Percentiles rank a stretch among this genome's conserved stretches.
Conservation (phyloP, 768 basidiomycete species). For the Leucosporidium scottii region DNA sequence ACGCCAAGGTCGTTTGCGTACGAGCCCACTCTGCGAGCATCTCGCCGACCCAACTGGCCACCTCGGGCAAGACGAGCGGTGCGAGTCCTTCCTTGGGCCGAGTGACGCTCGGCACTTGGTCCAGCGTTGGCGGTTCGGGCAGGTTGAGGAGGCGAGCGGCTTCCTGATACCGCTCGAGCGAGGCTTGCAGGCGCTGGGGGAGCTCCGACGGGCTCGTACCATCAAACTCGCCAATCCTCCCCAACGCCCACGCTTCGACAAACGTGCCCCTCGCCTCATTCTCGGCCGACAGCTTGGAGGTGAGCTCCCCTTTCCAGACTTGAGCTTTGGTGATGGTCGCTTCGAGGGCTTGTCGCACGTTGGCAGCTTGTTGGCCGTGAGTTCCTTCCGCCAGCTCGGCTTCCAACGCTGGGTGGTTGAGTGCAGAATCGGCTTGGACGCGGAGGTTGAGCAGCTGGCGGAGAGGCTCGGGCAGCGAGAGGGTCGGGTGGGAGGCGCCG, state of each 20-base stretch:
- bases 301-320: not conserved
- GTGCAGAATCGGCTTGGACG: conserved; percentile 4
- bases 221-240: conserved; percentile 25
- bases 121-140: conserved; percentile 17
- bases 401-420: conserved; percentile 14
- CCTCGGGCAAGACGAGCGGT: conserved; percentile 7
- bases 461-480: conserved; percentile 8
- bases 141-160: conserved; percentile 20
- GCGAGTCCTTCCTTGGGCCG: conserved; percentile 10
- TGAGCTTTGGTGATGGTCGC: conserved; percentile 3
- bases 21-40: conserved; percentile 29
- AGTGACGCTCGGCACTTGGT: conserved; percentile 19
- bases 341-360: not conserved
- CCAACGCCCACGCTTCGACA: conserved; percentile 21
- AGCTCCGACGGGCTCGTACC: conserved; percentile 4
- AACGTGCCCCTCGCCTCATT: conserved; percentile 15
- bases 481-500: not conserved
- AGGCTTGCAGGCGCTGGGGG: not conserved
- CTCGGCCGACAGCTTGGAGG: not conserved
- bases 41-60: conserved; percentile 17
- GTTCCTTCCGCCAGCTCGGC: not conserved
- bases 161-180: conserved; percentile 1
- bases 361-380: not conserved
- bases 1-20: conserved; percentile 27
- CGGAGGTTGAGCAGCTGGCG: conserved; percentile 1